Evolutionary conservation across 768 basidiomycete genomes (phyloP), one percentile per base, ranked within the genome.

Genomic region (Russula earlei): DNA sequence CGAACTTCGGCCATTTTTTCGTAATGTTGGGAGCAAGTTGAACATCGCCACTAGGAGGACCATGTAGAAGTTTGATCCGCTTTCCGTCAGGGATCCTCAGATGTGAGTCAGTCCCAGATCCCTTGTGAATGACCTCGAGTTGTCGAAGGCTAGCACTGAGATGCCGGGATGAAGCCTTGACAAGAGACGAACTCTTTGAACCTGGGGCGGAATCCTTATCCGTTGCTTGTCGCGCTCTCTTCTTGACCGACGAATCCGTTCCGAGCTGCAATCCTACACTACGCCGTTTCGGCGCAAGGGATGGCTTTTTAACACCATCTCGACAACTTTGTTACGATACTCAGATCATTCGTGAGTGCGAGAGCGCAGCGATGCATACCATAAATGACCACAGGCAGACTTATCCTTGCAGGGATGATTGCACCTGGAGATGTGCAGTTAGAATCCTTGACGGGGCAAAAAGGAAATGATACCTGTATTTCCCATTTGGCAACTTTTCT

Each of bases 391-490:
- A 65, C 90, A 92, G 41, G 72, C 75, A 4, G 72, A 69, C 68
- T 90, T 91, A 64, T 89, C 81, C 66, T 85, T 87, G 75, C 90
- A 92, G 20, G 76, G 49, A 62, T 92, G 90, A 62, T 87, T 86
- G 64, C 90, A 92, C 48, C 87, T 89, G 38, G 33, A 22, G 15
- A n/a, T 25, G 2, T 51, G 19, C 3, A 14, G 40, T 34, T 20
- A 41, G 40, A 47, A 27, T 19, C 14, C 29, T 20, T 14, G 22
- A 14, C 33, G 14, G 24, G 22, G 8, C 19, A 22, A 17, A 49
- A 46, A 10, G 22, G 29, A 5, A 17, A 19, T 7, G 24, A 20
- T 54, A 62, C 87, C 74, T 71, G 59, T 79, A 83, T 54, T 80
- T 84, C 14, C 85, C 86, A 64, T 87, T 83, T 2, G 77, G 70